Percentiles rank a stretch among this genome's conserved stretches.
These are phyloP conservation scores for Aureobasidium sp. DNA, from an alignment of 2,329 filamentous ascomycete species.

Conservation along the genomic window DNA sequence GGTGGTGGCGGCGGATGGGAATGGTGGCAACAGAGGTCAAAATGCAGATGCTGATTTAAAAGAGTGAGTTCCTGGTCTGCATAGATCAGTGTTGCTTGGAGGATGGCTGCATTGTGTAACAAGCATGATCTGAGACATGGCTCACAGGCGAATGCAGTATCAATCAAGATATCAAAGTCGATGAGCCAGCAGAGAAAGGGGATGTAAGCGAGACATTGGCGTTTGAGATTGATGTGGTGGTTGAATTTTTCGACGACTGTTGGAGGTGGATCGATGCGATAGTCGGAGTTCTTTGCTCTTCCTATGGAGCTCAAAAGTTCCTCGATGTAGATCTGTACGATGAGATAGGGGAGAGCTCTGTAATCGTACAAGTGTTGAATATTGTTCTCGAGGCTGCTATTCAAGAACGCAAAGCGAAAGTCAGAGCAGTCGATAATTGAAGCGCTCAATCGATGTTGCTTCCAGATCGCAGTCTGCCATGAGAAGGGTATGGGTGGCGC, in stretches of 20 bases:
- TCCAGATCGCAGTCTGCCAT: constrained; percentile 7
- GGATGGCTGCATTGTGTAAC: background rate
- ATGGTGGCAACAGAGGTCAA: constrained; percentile 1
- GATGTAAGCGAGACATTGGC: constrained; percentile 7
- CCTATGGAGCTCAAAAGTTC: constrained; percentile 3
- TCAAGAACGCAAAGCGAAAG: constrained; percentile 1
- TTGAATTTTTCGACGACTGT: background rate
- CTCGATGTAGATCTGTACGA: background rate
- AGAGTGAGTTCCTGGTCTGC: background rate
- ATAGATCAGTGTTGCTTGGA: background rate
- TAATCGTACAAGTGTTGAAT: background rate
- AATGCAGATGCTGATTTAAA: background rate
- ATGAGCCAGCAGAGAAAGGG: constrained; percentile 8
- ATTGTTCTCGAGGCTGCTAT: background rate
- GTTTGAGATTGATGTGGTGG: background rate
- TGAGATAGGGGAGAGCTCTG: background rate
- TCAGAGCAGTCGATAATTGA: constrained; percentile 6
- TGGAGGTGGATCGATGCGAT: background rate
- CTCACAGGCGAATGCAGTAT: constrained; percentile 1
- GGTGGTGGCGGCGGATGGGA: background rate
- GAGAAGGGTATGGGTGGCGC: background rate
- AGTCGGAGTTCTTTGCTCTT: background rate
- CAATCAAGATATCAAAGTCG: constrained; percentile 1
- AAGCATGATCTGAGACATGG: background rate
- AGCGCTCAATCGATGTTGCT: background rate